Conservation (phyloP, 2,329 filamentous ascomycete species). For the Colletotrichum spaethianum region DNA sequence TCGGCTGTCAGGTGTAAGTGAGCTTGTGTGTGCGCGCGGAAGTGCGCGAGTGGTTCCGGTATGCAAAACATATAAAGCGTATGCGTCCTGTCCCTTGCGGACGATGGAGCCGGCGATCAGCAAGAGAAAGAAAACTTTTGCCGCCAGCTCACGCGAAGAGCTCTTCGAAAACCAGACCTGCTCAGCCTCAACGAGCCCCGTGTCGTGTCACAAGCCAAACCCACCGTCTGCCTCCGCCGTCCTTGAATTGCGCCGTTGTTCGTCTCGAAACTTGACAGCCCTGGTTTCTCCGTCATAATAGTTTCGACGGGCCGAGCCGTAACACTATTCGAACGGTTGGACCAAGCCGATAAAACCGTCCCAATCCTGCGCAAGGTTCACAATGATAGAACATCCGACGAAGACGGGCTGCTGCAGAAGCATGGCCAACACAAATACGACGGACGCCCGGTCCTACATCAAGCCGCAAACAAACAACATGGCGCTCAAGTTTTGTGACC, state of each 20-base stretch:
- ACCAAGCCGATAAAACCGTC: constrained; percentile 16
- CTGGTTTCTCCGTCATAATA: constrained; percentile 36
- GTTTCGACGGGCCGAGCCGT: constrained; percentile 39
- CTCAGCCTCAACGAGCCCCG: constrained; percentile 23
- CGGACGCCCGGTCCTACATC: constrained; percentile 9
- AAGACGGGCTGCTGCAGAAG: constrained; percentile 1
- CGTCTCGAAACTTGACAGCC: constrained; percentile 36
- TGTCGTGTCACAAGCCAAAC: constrained; percentile 15
- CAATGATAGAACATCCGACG: constrained; percentile 24
- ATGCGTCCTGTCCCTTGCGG: constrained; percentile 33
- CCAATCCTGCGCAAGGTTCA: constrained; percentile 5
- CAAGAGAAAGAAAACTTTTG: constrained; percentile 21
- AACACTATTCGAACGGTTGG: constrained; percentile 31
- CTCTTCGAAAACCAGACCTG: constrained; percentile 10
- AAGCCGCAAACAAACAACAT: constrained; percentile 32
- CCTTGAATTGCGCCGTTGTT: neutral
- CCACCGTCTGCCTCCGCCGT: constrained; percentile 1
- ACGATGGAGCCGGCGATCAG: constrained; percentile 30
- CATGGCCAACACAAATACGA: constrained; percentile 21
- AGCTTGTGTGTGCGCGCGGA: constrained; percentile 35
- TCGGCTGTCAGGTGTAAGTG: constrained; percentile 40
- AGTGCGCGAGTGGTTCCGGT: constrained; percentile 32
- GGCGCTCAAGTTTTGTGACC: constrained; percentile 44
- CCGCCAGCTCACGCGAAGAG: constrained; percentile 20
- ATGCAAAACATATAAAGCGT: constrained; percentile 39